phyloP scores from a whole-genome alignment of 78 protist species.

The Dictyostelium capitatum region DNA sequence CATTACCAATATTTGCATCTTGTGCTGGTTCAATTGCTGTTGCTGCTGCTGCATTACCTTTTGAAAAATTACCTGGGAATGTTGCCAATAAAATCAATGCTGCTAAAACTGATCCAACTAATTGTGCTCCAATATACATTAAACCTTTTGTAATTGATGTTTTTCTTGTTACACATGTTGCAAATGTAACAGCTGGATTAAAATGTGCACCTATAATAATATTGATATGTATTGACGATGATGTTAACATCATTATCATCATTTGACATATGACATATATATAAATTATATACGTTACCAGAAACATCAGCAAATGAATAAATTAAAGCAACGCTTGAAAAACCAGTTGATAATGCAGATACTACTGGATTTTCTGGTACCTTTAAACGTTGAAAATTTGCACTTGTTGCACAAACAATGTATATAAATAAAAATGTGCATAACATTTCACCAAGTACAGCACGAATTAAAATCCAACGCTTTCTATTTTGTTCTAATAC shows the following conservation, averaged over 20 bases:
- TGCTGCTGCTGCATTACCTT: constrained; percentile 28
- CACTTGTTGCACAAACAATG: constrained; percentile 27
- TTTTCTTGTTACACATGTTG: constrained; percentile 62
- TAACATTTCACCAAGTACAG: constrained; percentile 79
- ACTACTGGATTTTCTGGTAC: constrained; percentile 16
- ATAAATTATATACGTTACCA: constrained; percentile 38
- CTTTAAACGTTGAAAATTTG: constrained; percentile 19
- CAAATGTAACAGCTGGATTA: constrained; percentile 41
- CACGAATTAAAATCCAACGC: constrained; percentile 79
- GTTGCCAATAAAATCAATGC: constrained; percentile 53
- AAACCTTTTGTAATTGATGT: constrained; percentile 76
- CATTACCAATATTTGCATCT: constrained; percentile 53
- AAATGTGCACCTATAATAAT: constrained; percentile 15
- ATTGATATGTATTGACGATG: too few species aligned
- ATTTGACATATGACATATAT: too few species aligned
- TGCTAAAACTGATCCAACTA: constrained; percentile 66
- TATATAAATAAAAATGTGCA: constrained; percentile 80
- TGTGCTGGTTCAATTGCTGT: constrained; percentile 31
- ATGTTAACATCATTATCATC: too few species aligned
- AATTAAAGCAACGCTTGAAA: constrained; percentile 66
- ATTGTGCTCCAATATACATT: constrained; percentile 70
- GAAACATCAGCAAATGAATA: constrained; percentile 86
- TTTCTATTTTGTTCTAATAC: constrained; percentile 38
- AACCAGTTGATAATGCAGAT: constrained; percentile 67
- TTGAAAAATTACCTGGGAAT: constrained; percentile 35